These are phyloP conservation scores for Naganishia randhawae DNA, from an alignment of 768 basidiomycete species.

Conservation along the genomic window DNA sequence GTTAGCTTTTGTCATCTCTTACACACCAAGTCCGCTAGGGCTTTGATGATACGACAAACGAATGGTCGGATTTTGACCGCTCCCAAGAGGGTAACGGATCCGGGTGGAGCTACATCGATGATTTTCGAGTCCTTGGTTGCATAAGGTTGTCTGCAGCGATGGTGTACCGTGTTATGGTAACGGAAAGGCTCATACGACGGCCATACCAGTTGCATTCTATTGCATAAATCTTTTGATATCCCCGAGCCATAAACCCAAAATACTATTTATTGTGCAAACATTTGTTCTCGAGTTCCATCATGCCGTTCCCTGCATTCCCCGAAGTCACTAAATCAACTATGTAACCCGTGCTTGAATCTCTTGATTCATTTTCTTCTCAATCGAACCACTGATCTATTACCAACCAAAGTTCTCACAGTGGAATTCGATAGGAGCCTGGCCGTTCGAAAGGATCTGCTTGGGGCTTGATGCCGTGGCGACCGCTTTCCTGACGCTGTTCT, in stretches of 20 bases:
- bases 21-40: no score
- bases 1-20: no score
- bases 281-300: not conserved
- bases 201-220: not conserved
- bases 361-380: not conserved
- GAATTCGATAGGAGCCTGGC: slow-evolving; percentile 25
- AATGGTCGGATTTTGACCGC: no score
- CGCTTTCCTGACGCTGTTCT: slow-evolving; percentile 7
- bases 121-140: no score
- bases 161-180: no score
- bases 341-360: no score
- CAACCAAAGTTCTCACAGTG: slow-evolving; percentile 32
- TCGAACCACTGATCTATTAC: not conserved
- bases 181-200: no score
- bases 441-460: slow-evolving; percentile 13
- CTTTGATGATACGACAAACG: no score
- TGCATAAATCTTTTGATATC: not conserved
- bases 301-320: not conserved
- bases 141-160: no score
- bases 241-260: not conserved
- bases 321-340: no score
- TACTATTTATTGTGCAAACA: not conserved
- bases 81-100: no score
- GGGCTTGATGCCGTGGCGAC: slow-evolving; percentile 3
- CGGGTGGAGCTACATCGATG: no score